Percentiles rank a stretch among this genome's conserved stretches.
Conservation (phyloP, 2,329 filamentous ascomycete species). For the Neonectria magnoliae region DNA sequence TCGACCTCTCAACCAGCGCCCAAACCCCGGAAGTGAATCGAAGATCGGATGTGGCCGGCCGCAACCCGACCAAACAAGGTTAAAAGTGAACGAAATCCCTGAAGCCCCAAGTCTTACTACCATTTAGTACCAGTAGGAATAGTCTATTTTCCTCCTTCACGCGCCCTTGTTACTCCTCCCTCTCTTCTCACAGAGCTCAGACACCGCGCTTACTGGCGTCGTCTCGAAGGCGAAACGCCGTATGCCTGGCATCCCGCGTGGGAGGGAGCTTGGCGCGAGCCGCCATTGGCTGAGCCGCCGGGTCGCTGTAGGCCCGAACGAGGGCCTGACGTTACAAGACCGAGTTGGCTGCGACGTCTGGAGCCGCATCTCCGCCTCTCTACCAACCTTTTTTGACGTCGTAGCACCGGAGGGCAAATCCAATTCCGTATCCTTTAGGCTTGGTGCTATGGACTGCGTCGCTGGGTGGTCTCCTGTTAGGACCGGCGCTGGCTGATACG, state of each 20-base stretch:
- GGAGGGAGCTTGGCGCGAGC: conserved; percentile 7
- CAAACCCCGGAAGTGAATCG: conserved; percentile 4
- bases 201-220: conserved; percentile 26
- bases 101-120: too few species aligned
- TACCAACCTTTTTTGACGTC: neutral
- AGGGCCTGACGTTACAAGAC: neutral
- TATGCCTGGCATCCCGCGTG: conserved; percentile 31
- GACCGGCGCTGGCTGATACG: neutral
- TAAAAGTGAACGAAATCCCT: conserved; percentile 1
- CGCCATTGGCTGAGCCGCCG: conserved; percentile 34
- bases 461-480: conserved; percentile 1
- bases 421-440: neutral
- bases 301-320: conserved; percentile 26
- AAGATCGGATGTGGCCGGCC: conserved; percentile 12
- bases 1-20: conserved; percentile 3
- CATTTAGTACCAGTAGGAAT: neutral
- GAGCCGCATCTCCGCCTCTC: conserved; percentile 29
- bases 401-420: neutral
- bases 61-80: conserved; percentile 3
- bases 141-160: neutral
- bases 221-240: conserved; percentile 37
- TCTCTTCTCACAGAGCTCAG: conserved; percentile 26
- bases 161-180: conserved; percentile 1
- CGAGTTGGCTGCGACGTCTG: conserved; percentile 34
- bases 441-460: neutral